Conservation (phyloP, 177 flowering plant species). For the Tripterygium wilfordii region DNA sequence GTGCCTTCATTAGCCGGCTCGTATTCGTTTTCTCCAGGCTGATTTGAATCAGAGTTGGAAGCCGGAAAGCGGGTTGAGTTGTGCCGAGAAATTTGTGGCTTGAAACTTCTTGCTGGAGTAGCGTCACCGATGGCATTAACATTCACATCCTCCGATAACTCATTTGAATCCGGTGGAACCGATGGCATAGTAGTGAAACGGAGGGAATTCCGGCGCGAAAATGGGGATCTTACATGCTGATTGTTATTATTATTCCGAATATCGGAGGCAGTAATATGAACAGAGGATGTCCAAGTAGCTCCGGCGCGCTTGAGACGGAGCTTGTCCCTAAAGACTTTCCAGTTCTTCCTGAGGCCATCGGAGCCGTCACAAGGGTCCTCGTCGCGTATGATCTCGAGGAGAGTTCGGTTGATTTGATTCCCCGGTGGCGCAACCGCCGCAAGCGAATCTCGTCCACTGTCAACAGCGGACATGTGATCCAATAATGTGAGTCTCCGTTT, state of each 20-base stretch:
- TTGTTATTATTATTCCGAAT: conserved; percentile 10
- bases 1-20: conserved; percentile 7
- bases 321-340: conserved; percentile 55
- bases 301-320: conserved; percentile 47
- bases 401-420: conserved; percentile 28
- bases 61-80: conserved; percentile 7
- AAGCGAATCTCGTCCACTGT: conserved; percentile 12
- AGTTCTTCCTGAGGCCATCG: conserved; percentile 23
- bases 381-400: conserved; percentile 55
- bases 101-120: conserved; percentile 5
- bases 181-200: not conserved
- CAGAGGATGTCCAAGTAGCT: conserved; percentile 39
- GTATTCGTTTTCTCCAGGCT: not conserved
- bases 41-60: not conserved
- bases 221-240: not conserved
- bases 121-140: conserved; percentile 1
- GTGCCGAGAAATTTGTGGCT: conserved; percentile 19
- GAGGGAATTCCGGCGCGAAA: not conserved
- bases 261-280: conserved; percentile 26
- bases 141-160: not conserved
- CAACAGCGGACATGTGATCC: conserved; percentile 26
- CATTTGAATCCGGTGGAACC: not conserved
- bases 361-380: conserved; percentile 30
- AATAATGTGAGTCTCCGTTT: conserved; percentile 22
- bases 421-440: conserved; percentile 3